Base-by-base conservation (phyloP, 1,284 basidiomycete genomes). In the Cerrena zonata region DNA sequence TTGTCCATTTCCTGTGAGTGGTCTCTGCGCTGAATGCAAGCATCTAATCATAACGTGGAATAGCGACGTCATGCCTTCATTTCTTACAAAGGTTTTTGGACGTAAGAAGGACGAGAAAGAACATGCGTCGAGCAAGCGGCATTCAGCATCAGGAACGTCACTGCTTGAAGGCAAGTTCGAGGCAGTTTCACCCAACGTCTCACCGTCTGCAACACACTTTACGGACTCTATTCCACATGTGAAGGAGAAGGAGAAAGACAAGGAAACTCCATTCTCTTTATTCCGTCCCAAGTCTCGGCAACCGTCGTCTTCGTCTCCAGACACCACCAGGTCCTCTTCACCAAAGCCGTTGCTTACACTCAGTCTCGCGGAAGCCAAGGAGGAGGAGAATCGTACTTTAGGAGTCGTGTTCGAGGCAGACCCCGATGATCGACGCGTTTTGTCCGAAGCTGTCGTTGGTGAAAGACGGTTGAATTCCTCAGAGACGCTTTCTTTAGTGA, bases 81-180 rank as follows among this genome's bases (percentile, higher is more conserved):
- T 88, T 71, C 68, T 88, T 60, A 80, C 81, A 67, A 88, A 84
- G 63, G 81, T 88, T 58, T 84, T 88, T 61, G 80, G 81, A 68
- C 79, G 85, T 68, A 86, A 80, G 70, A 86, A 79, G 69, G 74
- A 77, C 30, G 72, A 74, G 51, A 80, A 80, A 57, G 76, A 75
- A 56, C 72, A 77, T 44, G 50, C 53, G 54, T 59, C 61, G 56
- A 13, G 56, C 56, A 66, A 70, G 54, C 69, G 71, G 51, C 58
- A 68, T 48, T 72, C 73, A 10, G 53, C 51, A 70, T 50, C 50
- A 36, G 37, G 37, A 15, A 64, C 70, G 25, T 76, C 80, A 13
- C 68, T 86, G 50, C 74, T 88, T 3, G 85, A 83, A 51, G 85
- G 84, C 54, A 86, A 82, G 65, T 87, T 84, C 61, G 86, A 87